Evolutionary conservation across 495 filamentous ascomycete genomes (phyloP), one percentile per base, ranked within the genome.

Genomic region (Neurospora pannonica): DNA sequence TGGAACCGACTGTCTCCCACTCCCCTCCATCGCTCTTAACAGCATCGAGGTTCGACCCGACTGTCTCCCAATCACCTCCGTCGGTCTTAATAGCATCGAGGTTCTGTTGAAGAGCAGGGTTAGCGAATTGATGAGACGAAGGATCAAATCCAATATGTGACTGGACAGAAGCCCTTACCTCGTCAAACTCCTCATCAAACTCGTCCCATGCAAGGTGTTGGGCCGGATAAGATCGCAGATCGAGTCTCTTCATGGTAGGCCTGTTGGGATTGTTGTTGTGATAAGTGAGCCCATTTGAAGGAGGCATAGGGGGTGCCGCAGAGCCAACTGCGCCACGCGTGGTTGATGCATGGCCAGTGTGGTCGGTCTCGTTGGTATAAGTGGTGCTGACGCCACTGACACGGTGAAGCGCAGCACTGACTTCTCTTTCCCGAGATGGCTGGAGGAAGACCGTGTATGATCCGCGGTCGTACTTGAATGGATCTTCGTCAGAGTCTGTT

Each of bases 401-500:
- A 4, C 73, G 75, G 17, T 74, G 76, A 21, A 81, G 77, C 2
- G 78, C 77, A 4, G 36, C 74, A 42, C 80, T 82, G 24, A 81
- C 76, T 31, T 82, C 80, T 38, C 78, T 72, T 74, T 82, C 80
- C 37, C 74, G 73, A 1, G 74, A 62, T 11, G 76, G 78, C n/a
- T 76, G 73, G 5, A 82, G 71, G 37, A 79, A 79, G 6, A 76
- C 62, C 2, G 72, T 73, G 62, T 77, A 77, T 19, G 77, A 75
- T 9, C 72, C 70, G 38, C 74, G 75, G 70, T 82, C 81, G 39
- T 80, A 82, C 37, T 73, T 75, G 77, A 82, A 82, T 6, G 77
- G 81, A 67, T 82, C 79, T 5, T 78, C 78, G 40, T 81, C 80
- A 7, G 79, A 80, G 13, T 78, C 78, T 11, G 76, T 75, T 3